Evolutionary conservation across 345 rosid species (phyloP).

Genomic region (Capsella bursapastoris): DNA sequence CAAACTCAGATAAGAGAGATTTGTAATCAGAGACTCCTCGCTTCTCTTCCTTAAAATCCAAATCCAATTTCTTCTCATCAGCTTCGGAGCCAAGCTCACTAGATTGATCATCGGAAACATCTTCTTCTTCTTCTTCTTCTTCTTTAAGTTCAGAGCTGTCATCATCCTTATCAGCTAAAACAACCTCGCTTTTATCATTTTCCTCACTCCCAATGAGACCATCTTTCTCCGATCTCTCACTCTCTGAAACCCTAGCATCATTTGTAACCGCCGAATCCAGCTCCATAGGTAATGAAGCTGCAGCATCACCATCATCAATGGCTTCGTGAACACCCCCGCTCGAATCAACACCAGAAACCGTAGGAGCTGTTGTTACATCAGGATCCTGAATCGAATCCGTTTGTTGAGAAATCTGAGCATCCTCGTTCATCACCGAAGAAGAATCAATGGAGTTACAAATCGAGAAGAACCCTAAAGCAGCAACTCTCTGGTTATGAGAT

Average conservation of each 20-base stretch:
- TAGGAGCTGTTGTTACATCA: conserved; percentile 10
- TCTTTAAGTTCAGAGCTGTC: conserved; percentile 24
- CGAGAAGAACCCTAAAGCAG: conserved; percentile 26
- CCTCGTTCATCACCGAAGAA: conserved; percentile 26
- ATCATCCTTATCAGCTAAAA: conserved; percentile 24
- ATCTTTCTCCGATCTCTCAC: conserved; percentile 24
- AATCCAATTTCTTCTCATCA: conserved; percentile 31
- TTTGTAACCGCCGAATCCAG: conserved; percentile 28
- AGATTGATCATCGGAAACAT: conserved; percentile 43
- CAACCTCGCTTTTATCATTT: conserved; percentile 28
- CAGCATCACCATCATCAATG: conserved; percentile 4
- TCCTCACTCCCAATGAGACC: conserved; percentile 17
- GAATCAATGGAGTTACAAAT: background rate
- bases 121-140: conserved; percentile 28
- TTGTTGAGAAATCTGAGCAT: conserved; percentile 28
- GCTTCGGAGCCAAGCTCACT: conserved; percentile 42
- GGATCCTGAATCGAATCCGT: conserved; percentile 28
- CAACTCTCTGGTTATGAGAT: background rate
- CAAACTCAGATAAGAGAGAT: conserved; percentile 83
- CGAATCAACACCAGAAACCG: conserved; percentile 19
- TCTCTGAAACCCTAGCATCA: conserved; percentile 39
- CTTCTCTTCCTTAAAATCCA: conserved; percentile 25
- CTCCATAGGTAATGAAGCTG: conserved; percentile 33
- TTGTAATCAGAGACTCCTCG: conserved; percentile 46
- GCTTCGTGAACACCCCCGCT: conserved; percentile 4